Evolutionary conservation across 1,139 yeast species (phyloP), one percentile per base, ranked within the genome.

Genomic region (Yamadazyma mexicana): DNA sequence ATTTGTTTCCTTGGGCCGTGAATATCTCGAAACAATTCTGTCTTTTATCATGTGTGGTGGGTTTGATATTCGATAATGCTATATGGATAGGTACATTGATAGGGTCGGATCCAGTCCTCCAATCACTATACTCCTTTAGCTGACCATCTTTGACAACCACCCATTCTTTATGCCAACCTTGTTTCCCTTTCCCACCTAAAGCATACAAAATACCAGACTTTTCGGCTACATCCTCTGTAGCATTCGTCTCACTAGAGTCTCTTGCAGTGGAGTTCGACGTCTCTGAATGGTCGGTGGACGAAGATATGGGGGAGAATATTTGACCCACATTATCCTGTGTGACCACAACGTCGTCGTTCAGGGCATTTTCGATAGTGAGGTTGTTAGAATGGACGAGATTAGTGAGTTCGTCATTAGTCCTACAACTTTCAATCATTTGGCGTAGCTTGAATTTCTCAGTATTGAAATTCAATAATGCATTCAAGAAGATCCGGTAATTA

Each of bases 141-240:
- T 73, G 76, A 1, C 94, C 92, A 15, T 78, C 77, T 15, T 76
- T 75, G 38, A 87, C 66, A 0, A 82, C 88, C 1, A 88, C 87
- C 94, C 95, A 87, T 59, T 85, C 91, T 54, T 87, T 87, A 59
- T 88, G 95, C 96, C 96, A 88, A 2, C 87, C 87, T 24, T 77
- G 79, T 50, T 83, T 85, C 9, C 87, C 86, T 44, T 82, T 80
- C 2, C 89, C 89, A 2, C 87, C 83, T 29, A 81, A 67, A 0
- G 87, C 79, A 69, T 83, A 82, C 12, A 84, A 58, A 17, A 84
- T 70, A 0, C 91, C 91, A 2, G 71, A 59, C 43, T 64, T 66
- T 40, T 69, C 73, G 8, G 51, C 60, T 35, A 56, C 55, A 17
- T 50, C 49, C 15, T 44, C 51, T 11, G 11, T 12, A 4, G 20